These are phyloP conservation scores for Lactarius trivialis DNA, from an alignment of 768 basidiomycete genomes.

Conservation along the genomic window DNA sequence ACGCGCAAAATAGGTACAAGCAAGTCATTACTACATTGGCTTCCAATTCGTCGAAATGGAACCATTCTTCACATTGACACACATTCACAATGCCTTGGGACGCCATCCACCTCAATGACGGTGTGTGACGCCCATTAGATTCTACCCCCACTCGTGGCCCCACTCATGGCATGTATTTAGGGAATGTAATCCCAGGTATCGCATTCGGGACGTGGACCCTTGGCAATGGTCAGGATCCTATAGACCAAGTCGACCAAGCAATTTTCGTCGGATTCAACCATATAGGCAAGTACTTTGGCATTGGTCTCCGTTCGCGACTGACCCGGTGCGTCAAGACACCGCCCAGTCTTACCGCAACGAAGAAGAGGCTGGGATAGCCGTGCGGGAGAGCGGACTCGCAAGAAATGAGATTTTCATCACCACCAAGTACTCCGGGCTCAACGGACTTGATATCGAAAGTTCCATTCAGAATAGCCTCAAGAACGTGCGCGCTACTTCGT, in stretches of 20 bases:
- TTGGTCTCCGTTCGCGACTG: background rate
- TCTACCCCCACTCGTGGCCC: background rate
- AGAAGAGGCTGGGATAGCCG: constrained; percentile 43
- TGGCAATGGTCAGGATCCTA: constrained; percentile 48
- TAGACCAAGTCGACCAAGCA: constrained; percentile 55
- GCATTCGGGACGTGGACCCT: constrained; percentile 62
- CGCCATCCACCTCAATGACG: constrained; percentile 52
- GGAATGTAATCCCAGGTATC: constrained; percentile 42
- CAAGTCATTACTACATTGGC: background rate
- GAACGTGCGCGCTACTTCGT: constrained; percentile 36
- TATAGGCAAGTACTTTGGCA: constrained; percentile 39
- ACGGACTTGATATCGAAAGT: constrained; percentile 46
- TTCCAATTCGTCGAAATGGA: background rate
- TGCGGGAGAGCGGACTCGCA: constrained; percentile 47
- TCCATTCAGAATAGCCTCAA: constrained; percentile 52
- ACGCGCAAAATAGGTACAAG: background rate
- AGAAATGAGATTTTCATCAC: constrained; percentile 58
- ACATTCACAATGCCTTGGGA: constrained; percentile 51
- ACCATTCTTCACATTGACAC: background rate
- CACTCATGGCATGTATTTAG: constrained; percentile 26
- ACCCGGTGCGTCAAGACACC: constrained; percentile 40
- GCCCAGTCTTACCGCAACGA: constrained; percentile 60
- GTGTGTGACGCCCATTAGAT: constrained; percentile 29
- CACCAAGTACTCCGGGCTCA: constrained; percentile 53
- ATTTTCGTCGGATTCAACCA: constrained; percentile 56